A percentile compares a stretch with the other conserved stretches of the same genome.
These are phyloP conservation scores for Lophium mytilinum DNA, from an alignment of 495 filamentous ascomycete genomes.

Conservation along the genomic window DNA sequence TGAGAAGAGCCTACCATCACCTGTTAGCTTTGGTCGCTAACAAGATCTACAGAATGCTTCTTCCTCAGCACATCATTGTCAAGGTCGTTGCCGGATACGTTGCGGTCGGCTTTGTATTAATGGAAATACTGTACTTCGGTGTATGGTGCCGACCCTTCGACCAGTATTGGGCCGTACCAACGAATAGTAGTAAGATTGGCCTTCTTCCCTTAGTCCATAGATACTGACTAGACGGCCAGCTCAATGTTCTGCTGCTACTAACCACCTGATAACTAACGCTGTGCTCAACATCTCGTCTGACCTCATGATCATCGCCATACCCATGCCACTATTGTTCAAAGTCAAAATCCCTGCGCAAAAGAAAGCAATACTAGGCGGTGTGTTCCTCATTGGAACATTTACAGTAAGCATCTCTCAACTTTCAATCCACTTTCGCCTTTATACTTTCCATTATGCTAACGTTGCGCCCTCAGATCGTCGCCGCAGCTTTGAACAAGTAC, in stretches of 20 bases:
- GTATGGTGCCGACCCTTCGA: constrained; percentile 55
- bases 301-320: constrained; percentile 50
- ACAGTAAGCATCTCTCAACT: constrained; percentile 30
- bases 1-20: constrained; percentile 19
- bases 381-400: constrained; percentile 50
- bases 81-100: constrained; percentile 48
- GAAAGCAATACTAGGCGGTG: constrained; percentile 43
- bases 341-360: constrained; percentile 41
- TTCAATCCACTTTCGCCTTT: neutral
- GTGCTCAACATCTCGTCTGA: constrained; percentile 62
- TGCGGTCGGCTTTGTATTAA: constrained; percentile 46
- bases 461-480: constrained; percentile 38
- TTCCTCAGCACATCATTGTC: constrained; percentile 42
- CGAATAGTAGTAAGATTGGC: constrained; percentile 1
- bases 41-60: constrained; percentile 18
- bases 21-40: neutral
- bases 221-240: neutral
- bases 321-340: constrained; percentile 50
- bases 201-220: constrained; percentile 26
- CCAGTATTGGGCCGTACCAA: constrained; percentile 48
- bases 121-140: constrained; percentile 54
- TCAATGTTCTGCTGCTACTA: constrained; percentile 36
- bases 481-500: constrained; percentile 55
- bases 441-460: neutral
- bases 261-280: constrained; percentile 57